Evolutionary conservation across 768 basidiomycete species (phyloP), one percentile per base, ranked within the genome.

Genomic region (Russula earlei): DNA sequence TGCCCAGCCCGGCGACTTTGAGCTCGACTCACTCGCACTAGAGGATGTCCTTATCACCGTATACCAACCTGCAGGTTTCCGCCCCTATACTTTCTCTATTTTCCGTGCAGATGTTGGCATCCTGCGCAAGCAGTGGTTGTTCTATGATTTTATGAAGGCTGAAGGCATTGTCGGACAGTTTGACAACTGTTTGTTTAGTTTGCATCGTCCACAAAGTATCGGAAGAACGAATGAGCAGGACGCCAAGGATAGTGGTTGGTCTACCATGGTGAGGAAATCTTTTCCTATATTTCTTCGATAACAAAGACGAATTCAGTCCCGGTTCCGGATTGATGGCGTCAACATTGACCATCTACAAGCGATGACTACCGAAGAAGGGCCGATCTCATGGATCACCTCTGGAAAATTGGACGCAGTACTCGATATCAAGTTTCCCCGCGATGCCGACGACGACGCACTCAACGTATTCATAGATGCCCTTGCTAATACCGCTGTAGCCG

Each of bases 81-180:
- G 96, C 14, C 96, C 96, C 0, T 92, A 86, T 67, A 91, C 86
- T 0, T 83, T 87, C 11, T 91, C 88, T 7, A 91, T 99, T 47
- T 99, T 98, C 74, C 85, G 87, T 56, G 96, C 96, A 24, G 87
- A 91, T 63, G 79, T 97, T 34, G 78, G 79, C 12, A 77, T 75
- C 27, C 81, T 98, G 61, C 77, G 96, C 53, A 97, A 96, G 69
- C 84, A 87, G 65, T 98, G 92, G 92, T 63, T 95, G 36, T 96
- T 96, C 69, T 94, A 94, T 68, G 96, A 99, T 69, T 84, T 98
- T 61, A 71, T 98, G 57, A 68, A 66, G 47, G 94, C 96, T 0
- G 94, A 97, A 66, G 90, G 87, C 61, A 87, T 98, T 40, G 95
- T 96, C 9, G 96, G 96, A 4, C 96, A 99, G 68, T 90, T 92